A percentile compares a stretch with the other conserved stretches of the same genome.
These are phyloP conservation scores for Hevea brasiliensis DNA, from an alignment of 345 rosid genomes.

Conservation along the genomic window DNA sequence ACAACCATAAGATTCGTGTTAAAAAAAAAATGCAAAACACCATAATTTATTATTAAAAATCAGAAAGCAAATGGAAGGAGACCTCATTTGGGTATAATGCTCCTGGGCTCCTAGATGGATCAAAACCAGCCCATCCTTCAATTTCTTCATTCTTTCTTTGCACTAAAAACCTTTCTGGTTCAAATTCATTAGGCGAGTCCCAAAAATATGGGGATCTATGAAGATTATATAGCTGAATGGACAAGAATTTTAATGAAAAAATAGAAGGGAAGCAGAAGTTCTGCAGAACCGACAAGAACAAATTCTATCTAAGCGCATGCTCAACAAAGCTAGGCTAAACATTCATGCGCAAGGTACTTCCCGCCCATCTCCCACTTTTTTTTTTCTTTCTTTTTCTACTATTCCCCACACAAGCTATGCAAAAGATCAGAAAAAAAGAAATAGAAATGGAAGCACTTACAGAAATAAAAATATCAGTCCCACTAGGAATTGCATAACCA, in stretches of 20 bases:
- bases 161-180: constrained; percentile 76
- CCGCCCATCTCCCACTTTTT: neutral
- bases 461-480: constrained; percentile 87
- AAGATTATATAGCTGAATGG: constrained; percentile 73
- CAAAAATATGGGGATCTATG: constrained; percentile 91
- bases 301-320: neutral
- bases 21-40: neutral
- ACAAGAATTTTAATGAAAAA: neutral
- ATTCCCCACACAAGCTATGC: neutral
- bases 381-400: neutral
- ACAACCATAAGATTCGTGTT: constrained; percentile 16
- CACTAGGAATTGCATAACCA: constrained; percentile 73
- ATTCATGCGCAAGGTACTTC: neutral
- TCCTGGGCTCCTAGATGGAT: constrained; percentile 90
- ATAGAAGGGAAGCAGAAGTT: neutral
- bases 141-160: constrained; percentile 50
- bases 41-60: neutral
- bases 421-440: neutral
- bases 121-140: constrained; percentile 91
- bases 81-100: constrained; percentile 93
- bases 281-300: neutral
- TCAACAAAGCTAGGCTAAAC: neutral
- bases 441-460: constrained; percentile 43
- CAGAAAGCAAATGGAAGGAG: neutral
- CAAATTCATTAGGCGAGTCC: constrained; percentile 74